Percentiles rank a stretch among this genome's conserved stretches.
These are phyloP conservation scores for Hyaloscypha hepaticicola DNA, from an alignment of 495 filamentous ascomycete genomes.

Conservation along the genomic window DNA sequence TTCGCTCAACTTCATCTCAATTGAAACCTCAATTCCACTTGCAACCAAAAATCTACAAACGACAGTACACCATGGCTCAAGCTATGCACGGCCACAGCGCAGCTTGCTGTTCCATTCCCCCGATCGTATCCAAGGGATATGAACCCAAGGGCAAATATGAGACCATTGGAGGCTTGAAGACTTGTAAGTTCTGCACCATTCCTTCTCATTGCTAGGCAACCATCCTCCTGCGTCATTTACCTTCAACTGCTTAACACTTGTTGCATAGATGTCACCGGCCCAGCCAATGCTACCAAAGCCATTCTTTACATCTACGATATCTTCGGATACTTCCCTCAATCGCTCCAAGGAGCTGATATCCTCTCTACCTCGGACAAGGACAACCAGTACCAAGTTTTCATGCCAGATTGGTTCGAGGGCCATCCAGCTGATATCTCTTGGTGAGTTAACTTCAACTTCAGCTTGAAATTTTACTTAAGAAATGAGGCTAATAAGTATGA, in stretches of 20 bases:
- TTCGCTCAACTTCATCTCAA: background rate
- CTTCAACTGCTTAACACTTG: slow-evolving; percentile 5
- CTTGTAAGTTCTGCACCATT: slow-evolving; percentile 49
- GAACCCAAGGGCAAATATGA: slow-evolving; percentile 63
- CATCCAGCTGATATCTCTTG: slow-evolving; percentile 52
- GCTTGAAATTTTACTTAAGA: background rate
- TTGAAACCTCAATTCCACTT: background rate
- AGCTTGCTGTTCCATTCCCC: slow-evolving; percentile 74
- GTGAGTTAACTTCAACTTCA: slow-evolving; percentile 31
- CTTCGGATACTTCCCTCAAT: slow-evolving; percentile 68
- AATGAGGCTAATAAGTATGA: background rate
- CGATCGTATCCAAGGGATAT: slow-evolving; percentile 62
- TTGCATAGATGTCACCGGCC: slow-evolving; percentile 60
- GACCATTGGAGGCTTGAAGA: slow-evolving; percentile 63
- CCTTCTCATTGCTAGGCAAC: background rate
- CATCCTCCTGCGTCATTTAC: background rate
- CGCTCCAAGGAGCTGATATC: slow-evolving; percentile 69
- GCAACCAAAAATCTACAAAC: background rate
- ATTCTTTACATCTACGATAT: slow-evolving; percentile 68
- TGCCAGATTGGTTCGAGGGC: slow-evolving; percentile 69
- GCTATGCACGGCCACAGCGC: slow-evolving; percentile 45
- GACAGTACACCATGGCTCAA: slow-evolving; percentile 20
- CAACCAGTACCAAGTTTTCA: slow-evolving; percentile 61
- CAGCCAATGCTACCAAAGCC: slow-evolving; percentile 54
- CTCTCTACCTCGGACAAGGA: slow-evolving; percentile 54